phyloP scores from a whole-genome alignment of 2,329 filamentous ascomycete genomes.

The Neofusicoccum umdonicola region DNA sequence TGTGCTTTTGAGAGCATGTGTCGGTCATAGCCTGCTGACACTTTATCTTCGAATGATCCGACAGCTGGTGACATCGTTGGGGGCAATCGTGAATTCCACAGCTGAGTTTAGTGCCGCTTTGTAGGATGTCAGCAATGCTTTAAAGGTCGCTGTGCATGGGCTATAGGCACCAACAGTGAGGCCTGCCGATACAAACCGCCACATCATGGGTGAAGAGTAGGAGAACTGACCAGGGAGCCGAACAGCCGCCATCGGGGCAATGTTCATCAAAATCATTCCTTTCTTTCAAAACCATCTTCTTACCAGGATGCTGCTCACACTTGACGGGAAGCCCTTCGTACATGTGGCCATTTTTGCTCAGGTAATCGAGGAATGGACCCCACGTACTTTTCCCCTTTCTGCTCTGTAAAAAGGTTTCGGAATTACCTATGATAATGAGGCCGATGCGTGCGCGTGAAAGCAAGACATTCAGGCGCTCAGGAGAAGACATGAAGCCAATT shows the following conservation, averaged over 20 bases:
- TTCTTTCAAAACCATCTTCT: slow-evolving; percentile 44
- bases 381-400: slow-evolving; percentile 59
- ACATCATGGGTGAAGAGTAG: no score
- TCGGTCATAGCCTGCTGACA: slow-evolving; percentile 46
- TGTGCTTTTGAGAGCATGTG: slow-evolving; percentile 56
- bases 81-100: slow-evolving; percentile 62
- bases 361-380: slow-evolving; percentile 55
- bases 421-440: slow-evolving; percentile 69
- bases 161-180: no score
- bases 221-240: slow-evolving; percentile 56
- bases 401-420: slow-evolving; percentile 62
- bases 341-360: slow-evolving; percentile 50
- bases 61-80: slow-evolving; percentile 60
- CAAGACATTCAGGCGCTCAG: slow-evolving; percentile 68
- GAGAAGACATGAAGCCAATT: slow-evolving; percentile 68
- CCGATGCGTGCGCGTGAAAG: slow-evolving; percentile 64
- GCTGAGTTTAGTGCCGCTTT: slow-evolving; percentile 50
- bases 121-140: slow-evolving; percentile 16
- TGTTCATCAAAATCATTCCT: slow-evolving; percentile 59
- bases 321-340: slow-evolving; percentile 40
- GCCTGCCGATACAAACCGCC: no score
- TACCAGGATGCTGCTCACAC: slow-evolving; percentile 43
- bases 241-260: slow-evolving; percentile 70
- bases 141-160: no score
- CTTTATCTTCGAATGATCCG: slow-evolving; percentile 57